Conservation (phyloP, 805 yeast genomes). For the Kregervanrija pseudodelftensis region DNA sequence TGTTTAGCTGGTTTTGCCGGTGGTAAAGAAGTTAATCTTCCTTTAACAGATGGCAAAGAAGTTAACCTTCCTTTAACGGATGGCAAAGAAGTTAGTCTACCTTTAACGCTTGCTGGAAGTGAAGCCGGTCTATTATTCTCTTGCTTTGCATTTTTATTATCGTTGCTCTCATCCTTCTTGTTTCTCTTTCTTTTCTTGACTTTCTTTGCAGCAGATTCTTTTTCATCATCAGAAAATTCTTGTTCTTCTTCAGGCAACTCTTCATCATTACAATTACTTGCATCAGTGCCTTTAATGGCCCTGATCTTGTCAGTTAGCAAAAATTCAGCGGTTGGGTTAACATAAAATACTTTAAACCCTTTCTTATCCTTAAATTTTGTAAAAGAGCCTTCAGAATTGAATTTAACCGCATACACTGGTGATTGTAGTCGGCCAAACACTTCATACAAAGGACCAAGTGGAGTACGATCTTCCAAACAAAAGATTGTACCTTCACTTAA, state of each 20-base stretch:
- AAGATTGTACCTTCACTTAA: conserved; percentile 75
- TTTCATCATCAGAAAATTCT: conserved; percentile 92
- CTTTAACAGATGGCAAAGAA: conserved; percentile 13
- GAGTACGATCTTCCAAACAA: conserved; percentile 63
- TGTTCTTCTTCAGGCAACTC: conserved; percentile 90
- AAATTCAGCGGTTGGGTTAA: conserved; percentile 76
- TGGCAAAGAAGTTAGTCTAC: conserved; percentile 10
- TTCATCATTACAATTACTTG: conserved; percentile 91
- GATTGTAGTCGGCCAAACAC: conserved; percentile 81
- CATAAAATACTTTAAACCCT: conserved; percentile 62
- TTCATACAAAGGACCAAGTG: conserved; percentile 77
- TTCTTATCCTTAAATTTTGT: conserved; percentile 38
- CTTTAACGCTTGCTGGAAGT: conserved; percentile 1
- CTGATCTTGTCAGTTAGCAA: conserved; percentile 68
- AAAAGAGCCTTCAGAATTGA: conserved; percentile 44
- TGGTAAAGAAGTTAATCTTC: not conserved
- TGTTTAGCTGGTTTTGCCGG: no score
- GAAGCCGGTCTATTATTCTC: conserved; percentile 6
- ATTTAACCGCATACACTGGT: conserved; percentile 75
- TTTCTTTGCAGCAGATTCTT: conserved; percentile 65
- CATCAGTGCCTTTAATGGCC: conserved; percentile 80
- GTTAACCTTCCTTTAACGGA: conserved; percentile 8
- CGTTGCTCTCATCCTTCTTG: conserved; percentile 14
- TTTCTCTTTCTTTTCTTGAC: conserved; percentile 52
- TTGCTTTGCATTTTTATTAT: not conserved